Evolutionary conservation across 139 green algal species (phyloP), one percentile per base, ranked within the genome.

Genomic region (Klebsormidium nitens): DNA sequence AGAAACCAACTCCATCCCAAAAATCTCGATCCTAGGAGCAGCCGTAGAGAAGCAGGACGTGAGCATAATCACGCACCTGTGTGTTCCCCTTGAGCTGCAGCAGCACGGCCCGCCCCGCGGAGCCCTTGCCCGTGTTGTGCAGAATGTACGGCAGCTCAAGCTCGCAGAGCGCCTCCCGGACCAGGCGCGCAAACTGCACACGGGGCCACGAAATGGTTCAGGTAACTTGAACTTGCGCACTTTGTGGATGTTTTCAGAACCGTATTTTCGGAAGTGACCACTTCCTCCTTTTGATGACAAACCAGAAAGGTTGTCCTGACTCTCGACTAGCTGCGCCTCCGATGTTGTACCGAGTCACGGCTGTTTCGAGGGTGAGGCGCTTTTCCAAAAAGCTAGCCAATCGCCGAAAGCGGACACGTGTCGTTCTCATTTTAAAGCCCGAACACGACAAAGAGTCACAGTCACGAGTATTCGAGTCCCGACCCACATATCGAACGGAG

Each of bases 91-190:
- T 17, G 29, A 78, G 34, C 31, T 70, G 32, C 5, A 11, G 28
- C 8, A 78, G 60, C 5, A 36, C 29, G n/a, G 50, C 46, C 4
- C 71, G 71, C 35, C 19, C 23, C 26, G 64, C 3, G 14, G 38
- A 58, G 6, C 71, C 71, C 34, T 78, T 78, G 49, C 64, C 59
- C 11, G 62, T 48, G 59, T 40, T 71, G 11, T 48, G 23, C 8
- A 77, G 38, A 26, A 62, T 56, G 59, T 82, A 77, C 29, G 75
- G 75, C 1, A 82, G n/a, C 55, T 82, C 75, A 5, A 82, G 57
- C 49, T 77, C 75, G 37, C 75, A 82, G 36, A 82, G 60, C 23
- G 68, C 75, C 62, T 82, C 75, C 14, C 75, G 38, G n/a, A 73
- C 68, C 19, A 82, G 69, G 5, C 75, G 4, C 11, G 75, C 75